Evolutionary conservation across 2,329 filamentous ascomycete species (phyloP).

Genomic region (Ceratocystis albifundus): DNA sequence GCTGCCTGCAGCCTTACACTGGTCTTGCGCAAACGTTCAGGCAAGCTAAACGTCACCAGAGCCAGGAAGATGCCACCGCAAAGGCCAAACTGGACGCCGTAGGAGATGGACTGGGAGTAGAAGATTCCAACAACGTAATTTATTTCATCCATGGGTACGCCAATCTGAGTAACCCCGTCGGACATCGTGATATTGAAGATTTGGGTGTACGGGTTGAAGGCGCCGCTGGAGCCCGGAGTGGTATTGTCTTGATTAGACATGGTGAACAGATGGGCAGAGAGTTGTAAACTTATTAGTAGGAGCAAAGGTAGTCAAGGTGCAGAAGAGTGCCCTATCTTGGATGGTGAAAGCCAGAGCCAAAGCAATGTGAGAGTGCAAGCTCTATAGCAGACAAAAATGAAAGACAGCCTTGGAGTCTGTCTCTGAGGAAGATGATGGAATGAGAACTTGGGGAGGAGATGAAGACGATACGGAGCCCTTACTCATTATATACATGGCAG

Average conservation of each 20-base stretch:
- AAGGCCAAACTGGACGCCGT: constrained; percentile 59
- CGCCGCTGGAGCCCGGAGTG: neutral
- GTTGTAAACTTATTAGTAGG: neutral
- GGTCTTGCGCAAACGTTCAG: constrained; percentile 50
- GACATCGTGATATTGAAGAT: neutral
- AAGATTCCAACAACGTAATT: constrained; percentile 30
- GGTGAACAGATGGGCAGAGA: neutral
- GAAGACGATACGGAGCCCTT: neutral
- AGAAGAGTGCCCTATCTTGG: too few species aligned
- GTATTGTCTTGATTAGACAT: neutral
- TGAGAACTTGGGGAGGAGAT: neutral
- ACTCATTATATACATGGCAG: neutral
- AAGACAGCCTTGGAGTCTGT: neutral
- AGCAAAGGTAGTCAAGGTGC: too few species aligned
- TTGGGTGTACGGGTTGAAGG: constrained; percentile 15
- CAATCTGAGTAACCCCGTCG: neutral
- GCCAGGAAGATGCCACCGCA: constrained; percentile 53
- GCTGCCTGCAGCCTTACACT: constrained; percentile 55
- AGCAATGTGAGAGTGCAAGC: too few species aligned
- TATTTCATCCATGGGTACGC: constrained; percentile 25
- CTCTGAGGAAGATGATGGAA: neutral
- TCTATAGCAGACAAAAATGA: too few species aligned
- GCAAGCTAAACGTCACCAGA: constrained; percentile 54
- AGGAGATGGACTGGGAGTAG: constrained; percentile 45
- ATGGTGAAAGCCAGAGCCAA: too few species aligned